Percentiles rank a stretch among this genome's conserved stretches.
phyloP scores from a whole-genome alignment of 768 basidiomycete species.

The Auricularia cornea region DNA sequence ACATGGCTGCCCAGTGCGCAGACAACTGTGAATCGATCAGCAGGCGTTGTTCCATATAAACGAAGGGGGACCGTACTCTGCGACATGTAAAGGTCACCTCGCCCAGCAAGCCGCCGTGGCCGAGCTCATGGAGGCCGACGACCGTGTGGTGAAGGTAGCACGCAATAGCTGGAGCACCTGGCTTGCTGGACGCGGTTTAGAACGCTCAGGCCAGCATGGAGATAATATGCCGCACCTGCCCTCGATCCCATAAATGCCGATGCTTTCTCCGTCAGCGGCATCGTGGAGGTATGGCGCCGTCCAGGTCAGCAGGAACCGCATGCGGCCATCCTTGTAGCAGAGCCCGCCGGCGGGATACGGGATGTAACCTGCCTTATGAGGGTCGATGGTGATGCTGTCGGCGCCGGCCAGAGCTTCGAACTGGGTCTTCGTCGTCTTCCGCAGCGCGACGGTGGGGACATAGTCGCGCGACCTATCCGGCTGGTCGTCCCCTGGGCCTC shows the following conservation, averaged over 20 bases:
- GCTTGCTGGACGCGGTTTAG: slow-evolving; percentile 38
- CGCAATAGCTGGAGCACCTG: slow-evolving; percentile 35
- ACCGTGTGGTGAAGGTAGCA: slow-evolving; percentile 30
- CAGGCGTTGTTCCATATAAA: no score
- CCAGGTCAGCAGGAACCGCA: slow-evolving; percentile 32
- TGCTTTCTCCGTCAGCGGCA: slow-evolving; percentile 21
- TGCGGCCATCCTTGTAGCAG: slow-evolving; percentile 31
- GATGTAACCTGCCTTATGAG: slow-evolving; percentile 38
- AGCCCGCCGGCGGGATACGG: slow-evolving; percentile 35
- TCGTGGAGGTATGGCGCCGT: slow-evolving; percentile 25
- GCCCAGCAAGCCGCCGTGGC: slow-evolving; percentile 33
- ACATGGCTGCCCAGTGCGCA: slow-evolving; percentile 35
- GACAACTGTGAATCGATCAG: slow-evolving; percentile 23
- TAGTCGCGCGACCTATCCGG: slow-evolving; percentile 5
- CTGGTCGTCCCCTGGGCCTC: not conserved
- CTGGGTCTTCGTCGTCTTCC: slow-evolving; percentile 21
- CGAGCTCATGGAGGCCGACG: slow-evolving; percentile 31
- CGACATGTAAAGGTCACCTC: slow-evolving; percentile 29
- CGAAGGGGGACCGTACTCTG: slow-evolving; percentile 19
- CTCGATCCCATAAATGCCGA: slow-evolving; percentile 40
- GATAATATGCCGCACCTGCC: slow-evolving; percentile 29
- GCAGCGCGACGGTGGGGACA: slow-evolving; percentile 24
- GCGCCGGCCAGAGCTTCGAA: slow-evolving; percentile 19
- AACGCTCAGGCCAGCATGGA: not conserved
- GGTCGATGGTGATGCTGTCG: slow-evolving; percentile 35